Conservation (phyloP, 2,329 filamentous ascomycete species). For the Colletotrichum destructivum region DNA sequence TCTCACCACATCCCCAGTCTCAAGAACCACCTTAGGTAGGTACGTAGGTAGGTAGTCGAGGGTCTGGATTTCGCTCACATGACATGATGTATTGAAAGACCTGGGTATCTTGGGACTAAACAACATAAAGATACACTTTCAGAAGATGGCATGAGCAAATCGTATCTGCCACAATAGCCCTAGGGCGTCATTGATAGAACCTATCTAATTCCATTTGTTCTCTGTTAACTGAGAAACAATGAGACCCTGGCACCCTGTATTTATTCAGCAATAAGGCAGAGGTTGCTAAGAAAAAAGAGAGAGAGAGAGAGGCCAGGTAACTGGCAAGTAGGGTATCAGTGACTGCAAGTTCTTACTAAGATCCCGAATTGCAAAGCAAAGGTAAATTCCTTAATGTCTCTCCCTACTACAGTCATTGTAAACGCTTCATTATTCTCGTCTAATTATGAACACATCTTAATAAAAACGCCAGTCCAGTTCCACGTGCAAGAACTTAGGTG, state of each 20-base stretch:
- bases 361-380: neutral
- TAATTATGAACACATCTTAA: neutral
- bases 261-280: neutral
- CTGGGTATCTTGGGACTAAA: neutral
- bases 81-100: neutral
- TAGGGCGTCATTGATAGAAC: neutral
- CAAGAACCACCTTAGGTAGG: neutral
- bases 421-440: neutral
- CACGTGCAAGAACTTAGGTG: no score
- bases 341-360: neutral
- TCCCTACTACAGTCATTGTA: neutral
- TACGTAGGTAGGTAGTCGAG: neutral
- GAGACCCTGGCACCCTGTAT: neutral
- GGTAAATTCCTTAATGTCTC: constrained; percentile 1
- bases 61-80: neutral
- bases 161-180: neutral
- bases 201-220: neutral
- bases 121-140: no score
- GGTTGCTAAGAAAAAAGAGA: neutral
- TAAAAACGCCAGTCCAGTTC: constrained; percentile 1
- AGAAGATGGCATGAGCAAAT: neutral
- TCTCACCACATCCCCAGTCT: neutral
- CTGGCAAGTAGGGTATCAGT: neutral
- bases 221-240: neutral
- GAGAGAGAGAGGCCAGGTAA: neutral